phyloP scores from a whole-genome alignment of 805 yeast species.

The Barnettozyma pratensis region DNA sequence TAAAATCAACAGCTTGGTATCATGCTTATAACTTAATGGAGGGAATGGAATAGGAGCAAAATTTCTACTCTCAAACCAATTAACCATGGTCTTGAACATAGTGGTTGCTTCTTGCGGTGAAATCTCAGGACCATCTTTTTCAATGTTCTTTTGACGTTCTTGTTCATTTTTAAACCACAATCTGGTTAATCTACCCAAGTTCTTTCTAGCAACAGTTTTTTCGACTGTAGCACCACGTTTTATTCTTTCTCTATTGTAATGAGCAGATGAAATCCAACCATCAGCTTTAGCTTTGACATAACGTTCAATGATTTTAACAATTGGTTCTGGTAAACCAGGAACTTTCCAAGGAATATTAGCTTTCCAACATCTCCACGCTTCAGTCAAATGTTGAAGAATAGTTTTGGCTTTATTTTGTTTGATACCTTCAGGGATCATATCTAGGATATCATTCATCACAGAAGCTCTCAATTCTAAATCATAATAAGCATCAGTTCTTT shows the following conservation, averaged over 20 bases:
- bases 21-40: conserved; percentile 86
- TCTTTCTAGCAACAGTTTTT: conserved; percentile 90
- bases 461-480: conserved; percentile 91
- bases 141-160: conserved; percentile 74
- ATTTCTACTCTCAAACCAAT: conserved; percentile 82
- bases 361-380: conserved; percentile 99
- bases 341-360: conserved; percentile 98
- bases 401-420: conserved; percentile 83
- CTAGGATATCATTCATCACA: conserved; percentile 92
- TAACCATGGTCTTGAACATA: conserved; percentile 80
- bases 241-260: conserved; percentile 84
- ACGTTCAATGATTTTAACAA: conserved; percentile 78
- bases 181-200: conserved; percentile 85
- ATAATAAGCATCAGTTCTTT: conserved; percentile 90
- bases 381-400: conserved; percentile 88
- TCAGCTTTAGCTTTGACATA: conserved; percentile 95
- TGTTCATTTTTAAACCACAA: conserved; percentile 92
- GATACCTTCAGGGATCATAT: conserved; percentile 94
- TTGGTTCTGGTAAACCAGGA: conserved; percentile 91
- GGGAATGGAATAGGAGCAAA: conserved; percentile 93
- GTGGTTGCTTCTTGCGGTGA: conserved; percentile 85
- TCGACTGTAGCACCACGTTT: conserved; percentile 89
- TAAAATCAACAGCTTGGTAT: conserved; percentile 80
- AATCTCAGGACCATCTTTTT: conserved; percentile 82
- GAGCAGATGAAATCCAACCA: conserved; percentile 93